Evolutionary conservation across 1,284 basidiomycete species (phyloP).

Genomic region (Melanopsichium pennsylvanicum): DNA sequence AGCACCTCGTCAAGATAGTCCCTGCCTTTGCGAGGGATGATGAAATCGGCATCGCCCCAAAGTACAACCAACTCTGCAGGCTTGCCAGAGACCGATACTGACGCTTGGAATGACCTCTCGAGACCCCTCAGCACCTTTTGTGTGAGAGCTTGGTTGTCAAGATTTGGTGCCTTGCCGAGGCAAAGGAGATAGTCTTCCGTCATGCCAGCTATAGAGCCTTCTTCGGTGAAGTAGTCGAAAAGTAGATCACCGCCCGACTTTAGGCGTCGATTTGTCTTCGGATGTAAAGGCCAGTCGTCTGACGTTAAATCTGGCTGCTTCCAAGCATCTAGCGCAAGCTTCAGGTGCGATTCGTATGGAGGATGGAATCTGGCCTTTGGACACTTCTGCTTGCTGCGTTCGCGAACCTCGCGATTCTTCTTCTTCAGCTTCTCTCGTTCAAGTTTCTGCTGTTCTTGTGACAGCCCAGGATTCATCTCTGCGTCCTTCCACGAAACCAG

Average conservation of each 20-base stretch:
- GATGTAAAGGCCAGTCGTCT: conserved; percentile 5
- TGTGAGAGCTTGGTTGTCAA: conserved; percentile 17
- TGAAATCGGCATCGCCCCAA: conserved; percentile 22
- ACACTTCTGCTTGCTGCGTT: conserved; percentile 6
- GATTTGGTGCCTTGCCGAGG: conserved; percentile 15
- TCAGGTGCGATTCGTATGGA: conserved; percentile 20
- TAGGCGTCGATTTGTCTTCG: conserved; percentile 13
- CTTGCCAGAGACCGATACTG: not conserved
- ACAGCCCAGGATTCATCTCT: conserved; percentile 2
- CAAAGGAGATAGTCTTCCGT: conserved; percentile 24
- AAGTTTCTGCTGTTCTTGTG: conserved; percentile 4
- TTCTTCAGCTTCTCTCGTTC: conserved; percentile 10
- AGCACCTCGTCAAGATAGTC: conserved; percentile 10
- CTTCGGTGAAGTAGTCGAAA: conserved; percentile 21
- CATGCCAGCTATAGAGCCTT: conserved; percentile 19
- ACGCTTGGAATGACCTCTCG: not conserved
- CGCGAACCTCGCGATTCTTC: conserved; percentile 18
- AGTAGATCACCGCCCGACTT: conserved; percentile 16
- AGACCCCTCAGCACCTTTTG: conserved; percentile 1
- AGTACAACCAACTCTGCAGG: conserved; percentile 10
- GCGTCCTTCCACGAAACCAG: conserved; percentile 8
- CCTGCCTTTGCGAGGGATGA: conserved; percentile 20
- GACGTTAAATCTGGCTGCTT: not conserved
- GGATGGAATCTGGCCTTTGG: conserved; percentile 23
- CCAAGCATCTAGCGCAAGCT: conserved; percentile 19